phyloP scores from a whole-genome alignment of 441 rosid species.

The Corymbia calophylla region DNA sequence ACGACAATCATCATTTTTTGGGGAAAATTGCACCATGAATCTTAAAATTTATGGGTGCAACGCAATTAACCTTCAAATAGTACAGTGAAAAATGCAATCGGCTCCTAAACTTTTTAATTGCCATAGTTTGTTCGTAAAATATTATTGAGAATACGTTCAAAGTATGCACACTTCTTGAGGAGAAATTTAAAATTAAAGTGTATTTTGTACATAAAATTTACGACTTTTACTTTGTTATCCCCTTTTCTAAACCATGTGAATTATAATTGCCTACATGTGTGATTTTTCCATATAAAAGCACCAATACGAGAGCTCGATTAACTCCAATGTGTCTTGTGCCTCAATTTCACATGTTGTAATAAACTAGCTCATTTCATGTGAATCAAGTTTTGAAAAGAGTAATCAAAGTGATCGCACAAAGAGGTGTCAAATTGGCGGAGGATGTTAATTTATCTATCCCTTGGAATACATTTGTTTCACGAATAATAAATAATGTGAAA shows the following conservation, averaged over 20 bases:
- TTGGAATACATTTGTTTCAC: rapidly evolving
- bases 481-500: rapidly evolving
- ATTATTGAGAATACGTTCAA: neutral
- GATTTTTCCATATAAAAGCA: neutral
- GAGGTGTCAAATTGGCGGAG: neutral
- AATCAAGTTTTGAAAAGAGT: neutral
- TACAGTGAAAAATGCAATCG: neutral
- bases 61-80: neutral
- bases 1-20: neutral
- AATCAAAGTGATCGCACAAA: neutral
- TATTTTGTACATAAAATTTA: neutral
- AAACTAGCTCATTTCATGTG: neutral
- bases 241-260: neutral
- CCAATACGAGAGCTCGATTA: neutral
- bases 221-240: neutral
- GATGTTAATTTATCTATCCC: neutral
- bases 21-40: neutral
- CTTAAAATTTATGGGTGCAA: neutral
- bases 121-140: neutral
- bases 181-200: neutral
- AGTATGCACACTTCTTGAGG: neutral
- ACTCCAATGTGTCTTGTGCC: neutral
- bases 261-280: neutral
- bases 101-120: neutral
- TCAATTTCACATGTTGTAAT: neutral